phyloP scores from a whole-genome alignment of 2,329 filamentous ascomycete species.

The Aspergillus hiratsukae region DNA sequence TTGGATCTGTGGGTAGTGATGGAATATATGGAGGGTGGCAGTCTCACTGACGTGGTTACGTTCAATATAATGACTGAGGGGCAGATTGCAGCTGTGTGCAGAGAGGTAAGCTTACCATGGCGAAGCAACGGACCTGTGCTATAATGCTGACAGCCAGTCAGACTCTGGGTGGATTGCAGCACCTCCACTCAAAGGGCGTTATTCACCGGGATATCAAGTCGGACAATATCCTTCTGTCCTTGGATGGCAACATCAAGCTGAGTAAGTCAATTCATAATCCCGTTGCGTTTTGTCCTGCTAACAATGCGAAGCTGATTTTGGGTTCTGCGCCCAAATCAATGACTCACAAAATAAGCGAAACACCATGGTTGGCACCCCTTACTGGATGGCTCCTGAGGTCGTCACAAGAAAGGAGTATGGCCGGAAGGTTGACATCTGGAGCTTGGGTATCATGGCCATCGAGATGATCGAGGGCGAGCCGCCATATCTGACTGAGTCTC shows the following conservation, averaged over 20 bases:
- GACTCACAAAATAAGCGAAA: conserved; percentile 95
- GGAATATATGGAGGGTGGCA: conserved; percentile 99
- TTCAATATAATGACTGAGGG: conserved; percentile 99
- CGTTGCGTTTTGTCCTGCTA: conserved; percentile 11
- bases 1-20: conserved; percentile 98
- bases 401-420: conserved; percentile 97
- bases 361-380: conserved; percentile 98
- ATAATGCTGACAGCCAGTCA: conserved; percentile 26
- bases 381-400: conserved; percentile 99
- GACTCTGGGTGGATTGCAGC: conserved; percentile 85
- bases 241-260: conserved; percentile 95
- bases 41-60: conserved; percentile 94
- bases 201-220: conserved; percentile 99
- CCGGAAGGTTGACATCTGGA: conserved; percentile 98
- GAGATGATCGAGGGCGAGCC: conserved; percentile 99
- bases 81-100: conserved; percentile 92
- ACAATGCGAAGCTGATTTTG: conserved; percentile 73
- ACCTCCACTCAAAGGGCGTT: conserved; percentile 94
- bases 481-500: conserved; percentile 92
- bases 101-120: conserved; percentile 56
- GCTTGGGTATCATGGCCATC: conserved; percentile 97
- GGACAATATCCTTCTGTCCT: conserved; percentile 90
- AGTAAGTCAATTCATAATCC: conserved; percentile 56
- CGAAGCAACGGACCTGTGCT: background rate
- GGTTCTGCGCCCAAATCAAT: conserved; percentile 97